These are phyloP conservation scores for Turritis glabra DNA, from an alignment of 345 rosid genomes.

Conservation along the genomic window DNA sequence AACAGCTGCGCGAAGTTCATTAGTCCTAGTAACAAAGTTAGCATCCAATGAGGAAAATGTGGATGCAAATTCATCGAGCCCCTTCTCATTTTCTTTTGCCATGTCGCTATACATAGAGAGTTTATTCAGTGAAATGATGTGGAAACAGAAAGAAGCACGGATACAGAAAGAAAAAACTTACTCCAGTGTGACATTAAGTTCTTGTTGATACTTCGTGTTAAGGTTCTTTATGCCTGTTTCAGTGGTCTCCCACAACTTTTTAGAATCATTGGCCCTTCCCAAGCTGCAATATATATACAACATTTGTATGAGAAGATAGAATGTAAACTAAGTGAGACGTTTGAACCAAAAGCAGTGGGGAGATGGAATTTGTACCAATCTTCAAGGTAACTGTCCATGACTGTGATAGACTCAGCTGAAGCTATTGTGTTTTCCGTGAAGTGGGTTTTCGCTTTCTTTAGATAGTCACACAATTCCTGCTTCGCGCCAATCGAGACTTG, in stretches of 20 bases:
- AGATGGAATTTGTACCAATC: conserved; percentile 53
- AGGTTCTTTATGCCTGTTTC: conserved; percentile 40
- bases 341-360: neutral
- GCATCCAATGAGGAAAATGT: conserved; percentile 48
- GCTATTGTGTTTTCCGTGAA: conserved; percentile 66
- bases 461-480: conserved; percentile 51
- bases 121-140: neutral
- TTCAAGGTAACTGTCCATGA: conserved; percentile 57
- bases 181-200: conserved; percentile 23
- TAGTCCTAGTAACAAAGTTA: conserved; percentile 46
- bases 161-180: conserved; percentile 38
- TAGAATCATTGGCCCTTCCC: conserved; percentile 46
- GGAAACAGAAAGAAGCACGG: neutral
- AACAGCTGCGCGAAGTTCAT: conserved; percentile 47
- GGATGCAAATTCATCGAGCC: conserved; percentile 51
- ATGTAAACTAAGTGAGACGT: neutral
- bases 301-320: neutral
- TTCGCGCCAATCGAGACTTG: conserved; percentile 55
- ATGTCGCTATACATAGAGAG: conserved; percentile 48
- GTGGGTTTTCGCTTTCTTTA: conserved; percentile 43
- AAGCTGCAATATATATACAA: conserved; percentile 48
- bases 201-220: conserved; percentile 37
- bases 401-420: conserved; percentile 53
- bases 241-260: conserved; percentile 58
- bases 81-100: conserved; percentile 37